Evolutionary conservation across 1,284 basidiomycete genomes (phyloP).

Genomic region (Ganoderma sp.): DNA sequence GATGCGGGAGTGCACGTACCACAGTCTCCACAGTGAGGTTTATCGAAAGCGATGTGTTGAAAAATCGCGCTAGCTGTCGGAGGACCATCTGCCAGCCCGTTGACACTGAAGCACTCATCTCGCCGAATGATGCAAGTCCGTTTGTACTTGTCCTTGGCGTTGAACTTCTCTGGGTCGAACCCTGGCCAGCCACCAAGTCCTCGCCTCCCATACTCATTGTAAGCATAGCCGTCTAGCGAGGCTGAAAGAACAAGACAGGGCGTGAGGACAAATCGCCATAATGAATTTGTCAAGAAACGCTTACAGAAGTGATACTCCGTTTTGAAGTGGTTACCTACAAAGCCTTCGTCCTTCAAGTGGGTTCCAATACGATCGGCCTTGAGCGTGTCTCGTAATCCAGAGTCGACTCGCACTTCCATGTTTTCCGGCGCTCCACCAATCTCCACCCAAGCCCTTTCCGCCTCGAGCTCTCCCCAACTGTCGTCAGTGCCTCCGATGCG

Average conservation of each 20-base stretch:
- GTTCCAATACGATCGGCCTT: conserved; percentile 29
- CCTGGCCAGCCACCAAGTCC: conserved; percentile 28
- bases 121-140: conserved; percentile 33
- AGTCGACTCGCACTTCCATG: conserved; percentile 21
- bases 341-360: conserved; percentile 30
- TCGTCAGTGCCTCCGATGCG: conserved; percentile 41
- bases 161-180: conserved; percentile 16
- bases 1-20: conserved; percentile 41
- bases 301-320: conserved; percentile 39
- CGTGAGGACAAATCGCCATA: neutral
- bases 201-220: conserved; percentile 30
- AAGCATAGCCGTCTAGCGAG: conserved; percentile 40
- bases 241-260: conserved; percentile 25
- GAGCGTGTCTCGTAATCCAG: conserved; percentile 31
- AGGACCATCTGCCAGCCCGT: conserved; percentile 15
- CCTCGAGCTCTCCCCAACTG: conserved; percentile 37
- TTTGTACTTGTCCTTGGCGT: conserved; percentile 2
- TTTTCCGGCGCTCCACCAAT: conserved; percentile 38
- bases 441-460: conserved; percentile 44
- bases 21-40: conserved; percentile 54
- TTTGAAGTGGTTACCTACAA: conserved; percentile 25
- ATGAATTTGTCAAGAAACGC: conserved; percentile 6
- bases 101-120: conserved; percentile 34
- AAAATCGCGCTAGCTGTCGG: conserved; percentile 44
- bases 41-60: conserved; percentile 52